Conservation (phyloP, 495 filamentous ascomycete genomes). For the Diplogelasinospora grovesii region DNA sequence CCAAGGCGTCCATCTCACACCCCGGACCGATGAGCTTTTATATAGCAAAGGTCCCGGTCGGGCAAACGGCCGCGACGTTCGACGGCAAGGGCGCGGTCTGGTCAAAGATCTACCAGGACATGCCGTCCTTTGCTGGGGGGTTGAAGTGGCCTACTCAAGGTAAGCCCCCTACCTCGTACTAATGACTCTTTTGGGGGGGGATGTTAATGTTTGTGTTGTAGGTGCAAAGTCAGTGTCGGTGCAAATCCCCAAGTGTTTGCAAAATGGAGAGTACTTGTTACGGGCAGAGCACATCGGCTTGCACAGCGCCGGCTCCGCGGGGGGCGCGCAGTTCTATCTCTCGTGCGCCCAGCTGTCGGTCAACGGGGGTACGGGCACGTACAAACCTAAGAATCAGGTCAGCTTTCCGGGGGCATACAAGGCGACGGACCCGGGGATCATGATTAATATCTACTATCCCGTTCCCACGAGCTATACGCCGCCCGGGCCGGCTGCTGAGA, state of each 20-base stretch:
- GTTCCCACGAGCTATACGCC: slow-evolving; percentile 31
- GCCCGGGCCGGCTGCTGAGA: slow-evolving; percentile 27
- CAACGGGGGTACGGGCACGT: slow-evolving; percentile 32
- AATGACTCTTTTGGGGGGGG: no score
- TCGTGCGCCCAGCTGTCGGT: slow-evolving; percentile 41
- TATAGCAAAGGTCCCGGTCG: slow-evolving; percentile 47
- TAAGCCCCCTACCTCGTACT: slow-evolving; percentile 6
- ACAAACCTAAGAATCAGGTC: slow-evolving; percentile 29
- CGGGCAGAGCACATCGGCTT: slow-evolving; percentile 53
- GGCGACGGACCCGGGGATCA: slow-evolving; percentile 36
- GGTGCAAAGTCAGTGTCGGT: slow-evolving; percentile 33
- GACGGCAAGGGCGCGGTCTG: slow-evolving; percentile 45
- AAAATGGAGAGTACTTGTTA: slow-evolving; percentile 52
- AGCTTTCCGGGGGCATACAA: slow-evolving; percentile 39
- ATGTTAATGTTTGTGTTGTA: no score
- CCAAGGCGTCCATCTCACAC: slow-evolving; percentile 40
- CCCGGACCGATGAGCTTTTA: slow-evolving; percentile 47
- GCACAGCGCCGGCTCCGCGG: slow-evolving; percentile 35
- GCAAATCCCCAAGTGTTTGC: slow-evolving; percentile 42
- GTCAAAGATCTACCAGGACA: slow-evolving; percentile 48
- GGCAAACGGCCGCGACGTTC: slow-evolving; percentile 37
- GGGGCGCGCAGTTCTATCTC: slow-evolving; percentile 52
- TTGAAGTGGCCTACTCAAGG: slow-evolving; percentile 42
- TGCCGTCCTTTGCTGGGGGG: slow-evolving; percentile 27
- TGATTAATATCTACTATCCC: slow-evolving; percentile 46